phyloP scores from a whole-genome alignment of 2,329 filamentous ascomycete species.

The Exophiala oligosperma region DNA sequence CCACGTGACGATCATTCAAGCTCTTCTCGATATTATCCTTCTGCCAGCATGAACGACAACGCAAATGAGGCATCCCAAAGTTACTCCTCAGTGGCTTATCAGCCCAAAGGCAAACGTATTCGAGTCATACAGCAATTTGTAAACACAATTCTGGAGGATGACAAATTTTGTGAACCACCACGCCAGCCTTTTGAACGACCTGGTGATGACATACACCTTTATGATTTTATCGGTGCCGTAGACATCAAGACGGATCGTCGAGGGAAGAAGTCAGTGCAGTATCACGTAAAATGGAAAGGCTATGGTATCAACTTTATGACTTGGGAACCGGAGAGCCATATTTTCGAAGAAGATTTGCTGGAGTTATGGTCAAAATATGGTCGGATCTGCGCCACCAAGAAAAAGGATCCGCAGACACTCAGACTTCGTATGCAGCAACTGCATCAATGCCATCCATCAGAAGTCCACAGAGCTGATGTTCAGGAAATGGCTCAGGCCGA shows the following conservation, averaged over 20 bases:
- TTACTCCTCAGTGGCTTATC: not conserved
- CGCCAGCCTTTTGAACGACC: not conserved
- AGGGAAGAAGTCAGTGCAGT: not conserved
- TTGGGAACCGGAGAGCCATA: not conserved
- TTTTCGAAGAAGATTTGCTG: not conserved
- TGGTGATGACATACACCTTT: not conserved
- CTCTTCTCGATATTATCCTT: not conserved
- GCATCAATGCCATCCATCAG: not conserved
- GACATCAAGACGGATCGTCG: not conserved
- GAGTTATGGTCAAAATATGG: not conserved
- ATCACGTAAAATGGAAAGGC: not conserved
- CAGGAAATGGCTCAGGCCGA: not conserved
- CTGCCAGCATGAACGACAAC: not conserved
- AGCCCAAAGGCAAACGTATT: not conserved
- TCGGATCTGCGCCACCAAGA: not conserved
- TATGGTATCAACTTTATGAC: not conserved
- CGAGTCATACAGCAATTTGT: not conserved
- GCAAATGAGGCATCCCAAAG: not conserved
- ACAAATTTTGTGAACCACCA: not conserved
- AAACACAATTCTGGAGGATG: not conserved
- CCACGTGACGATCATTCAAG: not conserved
- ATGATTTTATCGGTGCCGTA: not conserved
- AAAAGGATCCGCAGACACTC: not conserved
- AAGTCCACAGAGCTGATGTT: not conserved
- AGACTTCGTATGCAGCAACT: not conserved